Evolutionary conservation across 1,284 basidiomycete species (phyloP), one percentile per base, ranked within the genome.

Genomic region (Cronartium quercuum): DNA sequence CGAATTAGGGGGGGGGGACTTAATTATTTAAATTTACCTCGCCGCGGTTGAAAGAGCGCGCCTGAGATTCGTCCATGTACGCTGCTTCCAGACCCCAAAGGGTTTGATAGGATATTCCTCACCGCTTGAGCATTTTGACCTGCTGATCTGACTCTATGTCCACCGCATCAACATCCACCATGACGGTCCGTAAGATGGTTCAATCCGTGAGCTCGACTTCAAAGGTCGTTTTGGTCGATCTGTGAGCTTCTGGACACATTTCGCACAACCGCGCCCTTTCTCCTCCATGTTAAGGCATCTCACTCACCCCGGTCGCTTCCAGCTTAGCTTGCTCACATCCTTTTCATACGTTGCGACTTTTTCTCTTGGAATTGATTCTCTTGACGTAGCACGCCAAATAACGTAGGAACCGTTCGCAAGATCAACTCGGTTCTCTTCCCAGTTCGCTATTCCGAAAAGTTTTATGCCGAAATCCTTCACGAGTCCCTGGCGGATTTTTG

Each of bases 371-470:
- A n/a, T n/a, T n/a, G n/a, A 3, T 55, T 55, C n/a, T 6, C 15
- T n/a, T 55, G 1, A 55, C 51, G 10, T 24, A 70, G 68, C 6
- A 71, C 68, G 1, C 61, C 68, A 1, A 73, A 73, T 29, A 73
- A 73, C 24, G 51, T 73, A 1, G 70, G 70, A 3, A 65, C 70
- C 18, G 61, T 73, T 24, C 44, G 70, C 24, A 73, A 65, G 24
- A 18, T 73, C 4, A 65, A 73, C 63, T 65, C 70, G 37, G 70
- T 73, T 21, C 38, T 73, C 15, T 73, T 73, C 29, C 70, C 70
- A 24, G 70, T 73, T n/a, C 61, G 63, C 35, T 73, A 73, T 37
- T 64, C 60, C 41, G 70, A 66, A 7, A 65, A 73, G 38, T 73
- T 73, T 37, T 73, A 73, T 40, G 37, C 15, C 44, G 51, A 65